phyloP scores from a whole-genome alignment of 2,329 filamentous ascomycete genomes.

The Polychaeton citri region DNA sequence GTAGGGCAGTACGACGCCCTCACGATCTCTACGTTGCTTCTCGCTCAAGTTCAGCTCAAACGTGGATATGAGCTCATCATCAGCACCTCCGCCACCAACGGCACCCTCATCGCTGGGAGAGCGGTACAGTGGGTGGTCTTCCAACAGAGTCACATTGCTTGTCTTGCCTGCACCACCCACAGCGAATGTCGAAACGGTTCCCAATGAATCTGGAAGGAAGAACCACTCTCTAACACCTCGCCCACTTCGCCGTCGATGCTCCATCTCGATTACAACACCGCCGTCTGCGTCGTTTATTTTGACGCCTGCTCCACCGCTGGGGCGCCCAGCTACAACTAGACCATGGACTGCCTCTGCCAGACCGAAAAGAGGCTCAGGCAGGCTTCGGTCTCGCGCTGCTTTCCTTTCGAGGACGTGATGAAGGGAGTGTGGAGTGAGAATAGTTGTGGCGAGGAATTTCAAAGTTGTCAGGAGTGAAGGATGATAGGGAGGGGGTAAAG shows the following conservation, averaged over 20 bases:
- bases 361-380: slow-evolving; percentile 65
- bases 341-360: slow-evolving; percentile 67
- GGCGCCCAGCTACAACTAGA: slow-evolving; percentile 38
- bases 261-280: slow-evolving; percentile 62
- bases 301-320: slow-evolving; percentile 41
- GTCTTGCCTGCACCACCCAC: slow-evolving; percentile 5
- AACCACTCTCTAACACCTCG: slow-evolving; percentile 61
- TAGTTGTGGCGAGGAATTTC: slow-evolving; percentile 74
- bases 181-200: slow-evolving; percentile 10
- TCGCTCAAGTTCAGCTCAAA: slow-evolving; percentile 83
- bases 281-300: slow-evolving; percentile 39
- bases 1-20: slow-evolving; percentile 85
- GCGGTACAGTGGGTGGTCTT: slow-evolving; percentile 62
- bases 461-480: slow-evolving; percentile 61
- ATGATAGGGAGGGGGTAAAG: slow-evolving; percentile 31
- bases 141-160: slow-evolving; percentile 42
- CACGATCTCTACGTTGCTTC: slow-evolving; percentile 73
- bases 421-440: slow-evolving; percentile 62
- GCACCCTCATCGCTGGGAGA: slow-evolving; percentile 27
- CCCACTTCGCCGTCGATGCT: slow-evolving; percentile 73
- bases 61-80: slow-evolving; percentile 47
- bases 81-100: slow-evolving; percentile 28
- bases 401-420: slow-evolving; percentile 61
- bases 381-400: slow-evolving; percentile 60
- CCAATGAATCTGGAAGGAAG: slow-evolving; percentile 34